Evolutionary conservation across 176 grass and related monocot genomes (phyloP), one percentile per base, ranked within the genome.

Genomic region (Avena insularis): DNA sequence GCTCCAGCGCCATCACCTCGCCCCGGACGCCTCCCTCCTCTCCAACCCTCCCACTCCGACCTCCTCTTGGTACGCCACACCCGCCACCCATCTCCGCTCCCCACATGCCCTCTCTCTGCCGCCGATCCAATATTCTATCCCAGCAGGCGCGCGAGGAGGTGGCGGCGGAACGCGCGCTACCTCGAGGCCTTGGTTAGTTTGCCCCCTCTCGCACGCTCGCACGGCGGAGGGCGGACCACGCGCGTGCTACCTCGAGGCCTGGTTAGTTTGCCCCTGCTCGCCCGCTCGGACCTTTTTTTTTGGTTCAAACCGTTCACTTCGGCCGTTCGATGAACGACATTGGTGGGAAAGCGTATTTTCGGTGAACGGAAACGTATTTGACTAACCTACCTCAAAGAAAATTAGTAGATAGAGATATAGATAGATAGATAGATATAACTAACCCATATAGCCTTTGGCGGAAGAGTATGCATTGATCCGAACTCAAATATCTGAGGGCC

Each of bases 101-200:
- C 21, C 17, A 19, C 38, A 38, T 38, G 38, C 38, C 38, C 38
- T 38, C 36, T 17, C 0, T 29, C 20, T 5, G 60, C 8, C 9
- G 0, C 6, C 50, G 56, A 45, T 67, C 74, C 19, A 0, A 16
- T 79, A 0, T 74, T 9, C 2, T 87, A 4, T 7, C 12, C 20
- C 14, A 25, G 79, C 83, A 98, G 97, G 93, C 94, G 70, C 90
- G 92, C n/a, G 97, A 98, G 90, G 94, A 98, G 86, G 95, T 96
- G 77, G 72, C 88, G 1, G 83, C 89, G 84, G 97, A 98, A 87
- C 91, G 97, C 79, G 68, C 79, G 91, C 23, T 94, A 94, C 83
- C 90, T 96, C 19, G 97, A 98, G 90, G 89, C 97, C 29, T 89
- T 98, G 92, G 97, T 98, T 47, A 78, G 92, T 86, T 3, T 8